phyloP scores from a whole-genome alignment of 2,329 filamentous ascomycete species.

The Orbilia quercus region DNA sequence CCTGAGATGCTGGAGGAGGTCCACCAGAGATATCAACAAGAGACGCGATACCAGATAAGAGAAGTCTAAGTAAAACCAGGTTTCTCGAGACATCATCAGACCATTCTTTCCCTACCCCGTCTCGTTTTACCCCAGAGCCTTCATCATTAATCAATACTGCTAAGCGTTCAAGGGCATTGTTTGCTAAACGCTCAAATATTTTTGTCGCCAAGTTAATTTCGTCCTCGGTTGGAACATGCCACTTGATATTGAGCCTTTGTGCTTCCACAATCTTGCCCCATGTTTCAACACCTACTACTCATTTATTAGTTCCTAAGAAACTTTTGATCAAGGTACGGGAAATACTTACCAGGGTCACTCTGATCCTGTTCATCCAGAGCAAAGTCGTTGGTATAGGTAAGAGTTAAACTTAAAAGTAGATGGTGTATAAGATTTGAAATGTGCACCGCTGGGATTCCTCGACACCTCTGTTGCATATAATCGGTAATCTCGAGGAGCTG shows the following conservation, averaged over 20 bases:
- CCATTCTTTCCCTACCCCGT: slow-evolving; percentile 98
- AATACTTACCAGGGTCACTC: slow-evolving; percentile 44
- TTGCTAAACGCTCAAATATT: slow-evolving; percentile 85
- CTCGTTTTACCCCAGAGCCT: slow-evolving; percentile 83
- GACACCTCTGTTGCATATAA: slow-evolving; percentile 97
- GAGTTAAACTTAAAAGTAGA: slow-evolving; percentile 89
- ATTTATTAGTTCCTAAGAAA: slow-evolving; percentile 30
- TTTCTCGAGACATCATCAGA: slow-evolving; percentile 95
- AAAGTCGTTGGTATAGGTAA: slow-evolving; percentile 92
- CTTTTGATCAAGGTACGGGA: neutral
- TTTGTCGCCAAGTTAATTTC: slow-evolving; percentile 91
- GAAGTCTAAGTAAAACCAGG: slow-evolving; percentile 85
- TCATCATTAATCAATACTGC: slow-evolving; percentile 83
- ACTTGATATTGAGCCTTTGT: slow-evolving; percentile 81
- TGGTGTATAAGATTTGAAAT: slow-evolving; percentile 98
- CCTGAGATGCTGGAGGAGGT: slow-evolving; percentile 65
- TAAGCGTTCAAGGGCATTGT: slow-evolving; percentile 78
- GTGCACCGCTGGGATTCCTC: slow-evolving; percentile 91
- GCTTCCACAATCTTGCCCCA: slow-evolving; percentile 86
- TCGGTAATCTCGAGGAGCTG: slow-evolving; percentile 90
- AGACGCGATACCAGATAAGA: slow-evolving; percentile 87
- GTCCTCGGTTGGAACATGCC: slow-evolving; percentile 83
- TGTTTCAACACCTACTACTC: slow-evolving; percentile 69
- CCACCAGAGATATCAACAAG: slow-evolving; percentile 81
- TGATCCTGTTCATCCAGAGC: slow-evolving; percentile 82